Percentiles rank a stretch among this genome's conserved stretches.
Evolutionary conservation across 78 protist species (phyloP).

Genomic region (Dictyostelium purpureum): DNA sequence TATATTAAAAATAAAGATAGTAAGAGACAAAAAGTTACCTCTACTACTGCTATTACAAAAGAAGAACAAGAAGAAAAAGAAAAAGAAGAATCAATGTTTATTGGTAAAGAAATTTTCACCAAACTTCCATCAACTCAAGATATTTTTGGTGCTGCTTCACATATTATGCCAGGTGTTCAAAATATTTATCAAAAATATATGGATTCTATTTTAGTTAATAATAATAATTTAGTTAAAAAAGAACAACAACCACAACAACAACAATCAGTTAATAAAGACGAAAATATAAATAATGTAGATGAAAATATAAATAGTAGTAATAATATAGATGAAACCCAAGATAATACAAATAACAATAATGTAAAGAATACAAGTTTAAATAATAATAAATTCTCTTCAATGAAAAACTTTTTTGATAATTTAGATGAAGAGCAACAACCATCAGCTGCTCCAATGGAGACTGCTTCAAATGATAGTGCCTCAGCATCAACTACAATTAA

Average conservation of each 20-base stretch:
- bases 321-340: neutral
- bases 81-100: neutral
- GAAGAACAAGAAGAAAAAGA: too few relatives aligned
- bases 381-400: conserved; percentile 10
- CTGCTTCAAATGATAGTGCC: neutral
- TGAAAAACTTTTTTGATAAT: conserved; percentile 29
- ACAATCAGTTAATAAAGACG: neutral
- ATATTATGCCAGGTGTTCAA: conserved; percentile 74
- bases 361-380: neutral
- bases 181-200: conserved; percentile 47
- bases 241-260: neutral
- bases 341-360: neutral
- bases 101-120: neutral
- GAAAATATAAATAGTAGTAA: neutral
- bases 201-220: conserved; percentile 44
- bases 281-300: neutral
- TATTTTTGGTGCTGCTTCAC: conserved; percentile 54
- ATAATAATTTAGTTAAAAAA: neutral
- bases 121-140: neutral
- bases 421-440: neutral
- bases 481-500: neutral
- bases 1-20: neutral
- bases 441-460: neutral
- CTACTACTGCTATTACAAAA: neutral
- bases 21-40: neutral